These are phyloP conservation scores for Ashbya aceris DNA, from an alignment of 1,139 yeast species.

Conservation along the genomic window DNA sequence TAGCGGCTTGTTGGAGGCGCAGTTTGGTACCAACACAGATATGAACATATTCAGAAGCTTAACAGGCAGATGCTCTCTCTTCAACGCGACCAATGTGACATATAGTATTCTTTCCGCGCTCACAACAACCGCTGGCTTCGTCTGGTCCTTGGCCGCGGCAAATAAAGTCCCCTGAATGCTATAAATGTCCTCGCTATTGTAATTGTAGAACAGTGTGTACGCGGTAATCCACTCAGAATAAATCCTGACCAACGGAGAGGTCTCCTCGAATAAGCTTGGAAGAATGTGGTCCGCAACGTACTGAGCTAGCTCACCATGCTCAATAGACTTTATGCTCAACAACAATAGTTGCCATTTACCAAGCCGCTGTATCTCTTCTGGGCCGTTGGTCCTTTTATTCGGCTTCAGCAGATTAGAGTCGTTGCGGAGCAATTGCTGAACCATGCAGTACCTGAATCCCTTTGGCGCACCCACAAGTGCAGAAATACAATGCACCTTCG, in stretches of 20 bases:
- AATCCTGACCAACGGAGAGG: conserved; percentile 67
- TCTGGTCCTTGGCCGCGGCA: conserved; percentile 27
- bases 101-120: conserved; percentile 54
- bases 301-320: conserved; percentile 13
- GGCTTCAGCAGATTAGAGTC: conserved; percentile 40
- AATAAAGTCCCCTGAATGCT: conserved; percentile 27
- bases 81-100: conserved; percentile 40
- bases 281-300: conserved; percentile 24
- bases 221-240: conserved; percentile 76
- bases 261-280: conserved; percentile 41
- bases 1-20: conserved; percentile 77
- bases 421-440: conserved; percentile 37
- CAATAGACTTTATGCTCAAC: conserved; percentile 27
- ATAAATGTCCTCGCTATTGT: conserved; percentile 25
- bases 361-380: conserved; percentile 59
- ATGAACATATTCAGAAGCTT: conserved; percentile 30
- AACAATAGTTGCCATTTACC: conserved; percentile 48
- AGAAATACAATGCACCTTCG: conserved; percentile 43
- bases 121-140: conserved; percentile 46
- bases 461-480: conserved; percentile 34
- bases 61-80: conserved; percentile 10
- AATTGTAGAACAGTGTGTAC: conserved; percentile 26
- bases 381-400: conserved; percentile 49
- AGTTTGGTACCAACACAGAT: conserved; percentile 45
- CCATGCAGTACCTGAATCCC: conserved; percentile 34